Base-by-base conservation (phyloP, 768 basidiomycete genomes). In the Psilocybe cubensis region DNA sequence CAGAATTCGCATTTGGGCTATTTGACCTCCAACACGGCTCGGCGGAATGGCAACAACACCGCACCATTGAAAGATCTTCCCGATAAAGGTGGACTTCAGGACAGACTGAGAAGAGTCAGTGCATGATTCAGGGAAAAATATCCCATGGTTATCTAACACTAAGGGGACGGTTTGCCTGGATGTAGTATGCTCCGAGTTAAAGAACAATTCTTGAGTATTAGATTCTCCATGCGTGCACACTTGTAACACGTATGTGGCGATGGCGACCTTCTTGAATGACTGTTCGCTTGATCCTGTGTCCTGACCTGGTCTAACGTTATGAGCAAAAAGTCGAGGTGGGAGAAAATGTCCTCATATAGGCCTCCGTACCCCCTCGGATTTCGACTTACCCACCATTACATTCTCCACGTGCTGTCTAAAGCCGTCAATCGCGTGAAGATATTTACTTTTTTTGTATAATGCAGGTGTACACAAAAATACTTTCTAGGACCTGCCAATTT, bases 391-490 rank as follows among this genome's bases (percentile, higher is more conserved):
- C 35, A 4, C 35, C 35, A 38, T 46, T 58, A 43, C 42, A 44
- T 54, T 42, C 60, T 61, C 62, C 72, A 74, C 71, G 73, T 74
- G 72, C 52, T 46, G 56, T 45, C 46, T 49, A 21, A 46, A 58
- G 66, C 73, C 73, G 72, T 65, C 66, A 66, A 74, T 74, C 76
- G 77, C 75, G 77, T 67, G 77, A 78, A 74, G 42, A 57, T 63
- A 8, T 18, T 58, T 68, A 57, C 76, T 70, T 54, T 72, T 69
- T 75, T 70, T 56, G 69, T 70, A 18, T 29, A 49, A 27, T 43
- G 43, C 45, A 52, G 54, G 54, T 48, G 35, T 52, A 51, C 35
- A 23, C 54, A 42, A 54, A 21, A 61, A 33, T 47, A 54, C 47
- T 28, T 29, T 48, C 27, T 28, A 29, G 18, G 2, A 28, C 27